Percentiles rank a stretch among this genome's conserved stretches.
These are phyloP conservation scores for Juglanconis sp. DNA, from an alignment of 2,329 filamentous ascomycete species.

Conservation along the genomic window DNA sequence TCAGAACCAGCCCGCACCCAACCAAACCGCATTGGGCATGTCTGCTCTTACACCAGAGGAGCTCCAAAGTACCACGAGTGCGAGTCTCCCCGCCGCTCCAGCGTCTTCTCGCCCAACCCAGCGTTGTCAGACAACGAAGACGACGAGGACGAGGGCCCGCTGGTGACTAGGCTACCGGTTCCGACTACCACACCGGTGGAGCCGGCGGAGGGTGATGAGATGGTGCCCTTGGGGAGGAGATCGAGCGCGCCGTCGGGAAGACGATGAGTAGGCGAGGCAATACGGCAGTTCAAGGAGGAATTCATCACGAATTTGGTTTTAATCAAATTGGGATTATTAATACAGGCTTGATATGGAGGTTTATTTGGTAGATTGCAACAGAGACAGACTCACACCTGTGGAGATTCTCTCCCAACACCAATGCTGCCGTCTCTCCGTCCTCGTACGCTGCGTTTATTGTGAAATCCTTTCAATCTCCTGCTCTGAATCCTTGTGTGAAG, in stretches of 20 bases:
- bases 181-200: neutral
- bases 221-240: neutral
- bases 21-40: too few species aligned
- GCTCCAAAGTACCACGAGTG: neutral
- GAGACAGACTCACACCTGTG: too few species aligned
- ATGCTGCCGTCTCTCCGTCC: too few species aligned
- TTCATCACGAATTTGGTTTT: too few species aligned
- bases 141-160: neutral
- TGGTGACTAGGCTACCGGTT: neutral
- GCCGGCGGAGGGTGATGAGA: neutral
- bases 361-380: too few species aligned
- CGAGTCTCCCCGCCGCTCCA: neutral
- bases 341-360: too few species aligned
- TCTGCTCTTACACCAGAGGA: neutral
- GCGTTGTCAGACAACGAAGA: neutral
- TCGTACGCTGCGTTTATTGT: too few species aligned
- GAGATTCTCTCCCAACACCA: too few species aligned
- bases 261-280: neutral
- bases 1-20: too few species aligned
- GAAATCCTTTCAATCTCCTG: too few species aligned
- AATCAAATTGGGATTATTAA: too few species aligned
- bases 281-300: neutral
- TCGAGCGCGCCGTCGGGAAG: neutral
- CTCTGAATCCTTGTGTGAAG: too few species aligned
- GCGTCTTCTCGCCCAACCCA: neutral